Base-by-base conservation (phyloP, 495 filamentous ascomycete species). In the Neurospora sp. region DNA sequence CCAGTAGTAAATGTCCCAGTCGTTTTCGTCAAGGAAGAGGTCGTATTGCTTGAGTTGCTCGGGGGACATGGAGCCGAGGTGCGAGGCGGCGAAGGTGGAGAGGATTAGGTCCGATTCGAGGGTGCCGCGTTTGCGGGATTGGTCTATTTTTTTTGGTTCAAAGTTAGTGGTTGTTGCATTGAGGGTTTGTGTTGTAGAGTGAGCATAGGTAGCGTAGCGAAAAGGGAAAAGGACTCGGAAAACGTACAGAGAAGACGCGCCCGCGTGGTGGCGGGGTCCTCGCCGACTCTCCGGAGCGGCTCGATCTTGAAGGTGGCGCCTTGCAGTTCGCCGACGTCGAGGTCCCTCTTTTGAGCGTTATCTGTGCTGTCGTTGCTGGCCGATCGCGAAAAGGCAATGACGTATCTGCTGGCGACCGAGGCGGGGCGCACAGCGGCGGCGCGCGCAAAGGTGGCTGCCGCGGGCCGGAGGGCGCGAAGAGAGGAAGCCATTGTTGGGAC, bases 1-100 rank as follows among this genome's bases (percentile, higher is more conserved):
- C 96, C 96, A 99, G 87, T 99, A 99, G 86, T 99, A 99, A 74
- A 99, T 98, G 81, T 99, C 96, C 96, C 96, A 99, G 82, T 99
- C 96, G 80, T 98, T 98, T 82, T 99, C 96, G 84, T 99, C 96
- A 69, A 99, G 89, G 87, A 99, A 98, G 18, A 87, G 84, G 81
- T 98, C 96, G 84, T 94, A 98, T 81, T 96, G 89, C 74, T 87
- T 80, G 72, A 99, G 88, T 78, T 95, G 93, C 69, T 85, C 82
- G 5, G 83, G 82, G 0, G 86, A 87, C 95, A 99, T 97, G 66
- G 83, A 81, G 11, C 83, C 78, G 14, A 99, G 89, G 82, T 96
- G 85, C 46, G 85, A 84, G 74, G 96, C 90, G 48, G 96, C 96
- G 81, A 99, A 99, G 75, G 96, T 99, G 46, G 93, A 97, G 74